phyloP scores from a whole-genome alignment of 2,329 filamentous ascomycete species.

The Trematosphaeria pertusa region DNA sequence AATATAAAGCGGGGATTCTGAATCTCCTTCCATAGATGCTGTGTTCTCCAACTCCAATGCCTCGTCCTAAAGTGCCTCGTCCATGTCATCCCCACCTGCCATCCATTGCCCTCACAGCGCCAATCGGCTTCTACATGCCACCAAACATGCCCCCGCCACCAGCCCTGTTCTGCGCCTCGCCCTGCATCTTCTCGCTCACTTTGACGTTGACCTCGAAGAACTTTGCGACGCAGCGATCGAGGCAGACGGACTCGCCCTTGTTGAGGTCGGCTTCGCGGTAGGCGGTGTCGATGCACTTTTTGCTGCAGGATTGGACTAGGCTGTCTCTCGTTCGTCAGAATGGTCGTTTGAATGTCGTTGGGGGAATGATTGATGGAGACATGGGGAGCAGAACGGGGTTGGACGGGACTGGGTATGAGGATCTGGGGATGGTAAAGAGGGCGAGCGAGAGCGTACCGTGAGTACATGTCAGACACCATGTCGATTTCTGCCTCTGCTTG shows the following conservation, averaged over 20 bases:
- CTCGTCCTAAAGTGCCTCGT: too few species aligned
- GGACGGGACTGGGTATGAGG: background rate
- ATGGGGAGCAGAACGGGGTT: too few species aligned
- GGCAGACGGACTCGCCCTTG: slow-evolving; percentile 98
- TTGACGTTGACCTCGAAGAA: slow-evolving; percentile 99
- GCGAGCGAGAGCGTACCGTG: slow-evolving; percentile 69
- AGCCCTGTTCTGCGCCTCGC: slow-evolving; percentile 72
- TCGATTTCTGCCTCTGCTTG: slow-evolving; percentile 97
- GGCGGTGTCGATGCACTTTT: slow-evolving; percentile 89
- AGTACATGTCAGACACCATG: slow-evolving; percentile 97
- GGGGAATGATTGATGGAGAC: background rate
- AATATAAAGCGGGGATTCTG: slow-evolving; percentile 2
- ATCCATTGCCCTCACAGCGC: too few species aligned
- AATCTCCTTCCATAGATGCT: slow-evolving; percentile 1
- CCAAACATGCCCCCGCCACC: slow-evolving; percentile 36
- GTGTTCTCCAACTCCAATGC: too few species aligned
- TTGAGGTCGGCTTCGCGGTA: slow-evolving; percentile 97
- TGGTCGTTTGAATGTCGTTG: background rate
- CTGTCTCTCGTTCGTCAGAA: slow-evolving; percentile 53
- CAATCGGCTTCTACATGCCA: slow-evolving; percentile 24
- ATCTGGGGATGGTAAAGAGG: background rate
- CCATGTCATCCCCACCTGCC: too few species aligned
- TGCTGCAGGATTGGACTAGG: slow-evolving; percentile 85
- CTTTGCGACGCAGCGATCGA: slow-evolving; percentile 96
- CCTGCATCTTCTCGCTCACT: slow-evolving; percentile 95